A percentile compares a stretch with the other conserved stretches of the same genome.
Evolutionary conservation across 129 eudicot genomes (phyloP).

Genomic region (Daucus carota): DNA sequence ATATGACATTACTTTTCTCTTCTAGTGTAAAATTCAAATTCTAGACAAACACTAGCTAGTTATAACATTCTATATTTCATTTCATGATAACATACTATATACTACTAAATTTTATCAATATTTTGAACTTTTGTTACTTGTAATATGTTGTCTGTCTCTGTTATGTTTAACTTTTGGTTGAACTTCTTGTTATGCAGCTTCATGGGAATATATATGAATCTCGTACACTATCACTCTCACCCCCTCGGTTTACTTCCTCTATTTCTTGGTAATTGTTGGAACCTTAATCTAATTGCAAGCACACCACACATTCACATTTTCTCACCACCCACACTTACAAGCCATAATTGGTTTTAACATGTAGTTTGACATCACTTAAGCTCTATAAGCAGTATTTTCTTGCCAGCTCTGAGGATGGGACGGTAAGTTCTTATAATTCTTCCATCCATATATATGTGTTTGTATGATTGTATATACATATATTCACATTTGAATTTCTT

Average conservation of each 20-base stretch:
- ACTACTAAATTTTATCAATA: too few species aligned
- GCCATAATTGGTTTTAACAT: conserved; percentile 18
- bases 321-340: background rate
- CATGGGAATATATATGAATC: conserved; percentile 29
- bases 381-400: conserved; percentile 65
- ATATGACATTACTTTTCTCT: too few species aligned
- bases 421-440: conserved; percentile 34
- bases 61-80: too few species aligned
- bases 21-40: too few species aligned
- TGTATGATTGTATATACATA: too few species aligned
- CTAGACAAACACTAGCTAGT: too few species aligned
- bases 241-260: conserved; percentile 93
- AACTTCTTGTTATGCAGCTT: conserved; percentile 42
- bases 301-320: too few species aligned
- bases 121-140: too few species aligned
- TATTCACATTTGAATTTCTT: too few species aligned
- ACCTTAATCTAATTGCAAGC: background rate
- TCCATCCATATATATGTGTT: background rate
- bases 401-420: conserved; percentile 97
- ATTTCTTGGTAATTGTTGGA: conserved; percentile 46
- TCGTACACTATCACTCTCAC: conserved; percentile 32
- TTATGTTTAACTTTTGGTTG: background rate
- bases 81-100: too few species aligned
- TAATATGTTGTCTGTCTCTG: too few species aligned
- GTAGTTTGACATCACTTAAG: conserved; percentile 66